These are phyloP conservation scores for Tetrapyrgos nigripes DNA, from an alignment of 1,284 basidiomycete species.

Conservation along the genomic window DNA sequence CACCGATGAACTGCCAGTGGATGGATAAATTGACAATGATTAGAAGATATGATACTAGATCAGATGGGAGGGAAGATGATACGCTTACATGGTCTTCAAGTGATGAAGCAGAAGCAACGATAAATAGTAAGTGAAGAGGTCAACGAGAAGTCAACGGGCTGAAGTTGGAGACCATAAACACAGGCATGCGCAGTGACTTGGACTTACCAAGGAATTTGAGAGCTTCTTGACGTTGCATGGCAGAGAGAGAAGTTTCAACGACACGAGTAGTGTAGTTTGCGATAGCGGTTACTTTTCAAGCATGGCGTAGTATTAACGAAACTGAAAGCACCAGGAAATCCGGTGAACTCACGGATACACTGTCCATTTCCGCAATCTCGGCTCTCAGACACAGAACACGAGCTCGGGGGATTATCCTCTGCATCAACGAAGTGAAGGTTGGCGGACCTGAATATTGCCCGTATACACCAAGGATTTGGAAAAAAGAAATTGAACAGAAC, in stretches of 20 bases:
- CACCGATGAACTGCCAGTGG: conserved; percentile 52
- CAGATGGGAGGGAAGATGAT: no score
- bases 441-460: conserved; percentile 44
- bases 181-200: conserved; percentile 7
- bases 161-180: not conserved
- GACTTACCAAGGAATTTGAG: conserved; percentile 50
- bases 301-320: not conserved
- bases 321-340: not conserved
- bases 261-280: conserved; percentile 61
- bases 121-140: not conserved
- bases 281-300: conserved; percentile 51
- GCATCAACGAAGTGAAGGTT: conserved; percentile 57
- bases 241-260: conserved; percentile 45
- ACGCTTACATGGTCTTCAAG: conserved; percentile 44
- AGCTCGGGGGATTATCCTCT: conserved; percentile 51
- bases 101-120: no score
- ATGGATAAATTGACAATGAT: conserved; percentile 5
- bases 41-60: not conserved
- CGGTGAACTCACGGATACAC: conserved; percentile 48
- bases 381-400: conserved; percentile 52
- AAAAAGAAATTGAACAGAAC: not conserved
- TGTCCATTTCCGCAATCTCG: conserved; percentile 48
- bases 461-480: not conserved
- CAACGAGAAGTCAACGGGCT: conserved; percentile 4
- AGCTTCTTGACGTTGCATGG: conserved; percentile 52